Conservation (phyloP, 805 yeast genomes). For the Schwanniomyces occidentalis region DNA sequence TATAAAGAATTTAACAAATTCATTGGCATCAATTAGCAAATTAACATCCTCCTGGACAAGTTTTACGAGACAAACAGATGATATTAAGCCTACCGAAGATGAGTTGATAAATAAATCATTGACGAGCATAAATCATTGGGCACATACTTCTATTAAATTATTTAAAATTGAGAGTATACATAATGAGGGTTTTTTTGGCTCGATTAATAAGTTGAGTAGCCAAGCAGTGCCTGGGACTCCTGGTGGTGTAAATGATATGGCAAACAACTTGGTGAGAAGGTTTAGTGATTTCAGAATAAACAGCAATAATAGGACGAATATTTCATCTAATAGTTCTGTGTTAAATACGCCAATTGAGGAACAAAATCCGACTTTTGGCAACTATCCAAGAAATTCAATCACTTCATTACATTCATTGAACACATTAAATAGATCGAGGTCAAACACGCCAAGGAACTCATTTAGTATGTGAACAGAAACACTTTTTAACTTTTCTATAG, state of each 20-base stretch:
- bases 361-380: constrained; percentile 20
- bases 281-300: constrained; percentile 44
- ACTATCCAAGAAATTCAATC: constrained; percentile 27
- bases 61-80: constrained; percentile 23
- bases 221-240: constrained; percentile 29
- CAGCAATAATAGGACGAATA: constrained; percentile 25
- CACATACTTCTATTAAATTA: constrained; percentile 47
- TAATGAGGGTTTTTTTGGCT: constrained; percentile 22
- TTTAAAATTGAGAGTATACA: constrained; percentile 41
- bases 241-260: constrained; percentile 47
- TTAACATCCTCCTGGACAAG: constrained; percentile 39
- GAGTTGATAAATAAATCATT: constrained; percentile 29
- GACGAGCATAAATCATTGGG: constrained; percentile 51
- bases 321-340: constrained; percentile 18
- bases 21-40: constrained; percentile 38
- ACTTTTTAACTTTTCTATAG: not conserved
- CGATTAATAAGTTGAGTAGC: constrained; percentile 8
- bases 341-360: constrained; percentile 32
- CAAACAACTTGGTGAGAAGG: constrained; percentile 49
- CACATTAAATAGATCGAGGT: constrained; percentile 36
- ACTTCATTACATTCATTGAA: constrained; percentile 41
- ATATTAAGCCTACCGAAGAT: constrained; percentile 10
- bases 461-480: constrained; percentile 18
- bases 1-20: constrained; percentile 40
- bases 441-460: constrained; percentile 37